Conservation (phyloP, 2,329 filamentous ascomycete genomes). For the Trichoderma pleuroti region DNA sequence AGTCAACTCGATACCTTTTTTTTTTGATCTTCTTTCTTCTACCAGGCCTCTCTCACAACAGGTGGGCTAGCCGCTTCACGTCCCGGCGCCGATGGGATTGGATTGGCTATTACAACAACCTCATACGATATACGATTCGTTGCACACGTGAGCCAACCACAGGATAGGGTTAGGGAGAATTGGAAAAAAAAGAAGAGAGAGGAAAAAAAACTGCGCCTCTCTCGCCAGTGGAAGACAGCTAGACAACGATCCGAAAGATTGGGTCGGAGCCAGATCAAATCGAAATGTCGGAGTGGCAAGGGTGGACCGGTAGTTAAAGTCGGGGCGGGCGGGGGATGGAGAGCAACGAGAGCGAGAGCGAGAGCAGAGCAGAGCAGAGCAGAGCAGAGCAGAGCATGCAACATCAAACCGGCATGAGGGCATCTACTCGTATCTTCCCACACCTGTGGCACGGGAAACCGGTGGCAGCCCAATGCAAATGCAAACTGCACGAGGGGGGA, state of each 20-base stretch:
- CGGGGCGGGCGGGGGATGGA: constrained; percentile 15
- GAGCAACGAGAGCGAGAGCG: neutral
- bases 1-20: neutral
- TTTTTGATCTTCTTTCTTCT: neutral
- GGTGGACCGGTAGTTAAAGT: constrained; percentile 20
- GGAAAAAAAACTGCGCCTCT: neutral
- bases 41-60: neutral
- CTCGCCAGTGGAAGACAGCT: neutral
- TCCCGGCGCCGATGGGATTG: neutral
- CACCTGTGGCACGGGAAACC: neutral
- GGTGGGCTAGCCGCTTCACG: constrained; percentile 3
- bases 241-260: constrained; percentile 10
- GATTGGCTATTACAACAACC: neutral
- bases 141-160: neutral
- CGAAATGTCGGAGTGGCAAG: constrained; percentile 19
- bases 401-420: constrained; percentile 18
- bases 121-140: neutral
- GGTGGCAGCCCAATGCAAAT: constrained; percentile 20
- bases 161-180: neutral
- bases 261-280: constrained; percentile 18
- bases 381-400: too few species aligned
- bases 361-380: too few species aligned
- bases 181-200: neutral
- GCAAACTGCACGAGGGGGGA: neutral
- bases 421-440: constrained; percentile 13